Evolutionary conservation across 2,329 filamentous ascomycete genomes (phyloP).

Genomic region (Trichophaea hybrida): DNA sequence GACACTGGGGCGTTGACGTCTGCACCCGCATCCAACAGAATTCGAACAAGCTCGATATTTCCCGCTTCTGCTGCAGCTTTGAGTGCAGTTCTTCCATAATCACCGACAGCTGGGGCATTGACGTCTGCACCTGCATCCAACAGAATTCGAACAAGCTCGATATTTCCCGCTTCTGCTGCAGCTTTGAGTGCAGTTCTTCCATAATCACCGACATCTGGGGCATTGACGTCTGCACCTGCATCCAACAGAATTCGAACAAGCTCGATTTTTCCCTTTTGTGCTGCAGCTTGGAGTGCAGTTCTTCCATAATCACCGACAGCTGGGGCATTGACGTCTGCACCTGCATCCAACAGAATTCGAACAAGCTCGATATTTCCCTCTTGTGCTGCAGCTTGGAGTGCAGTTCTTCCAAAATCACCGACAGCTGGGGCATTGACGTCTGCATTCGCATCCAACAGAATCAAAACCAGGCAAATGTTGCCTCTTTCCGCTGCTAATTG

Average conservation of each 20-base stretch:
- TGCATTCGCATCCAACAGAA: constrained; percentile 5
- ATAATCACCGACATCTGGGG: no score
- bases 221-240: constrained; percentile 16
- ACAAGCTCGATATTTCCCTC: background rate
- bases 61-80: constrained; percentile 17
- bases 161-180: background rate
- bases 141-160: constrained; percentile 1
- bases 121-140: constrained; percentile 6
- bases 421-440: constrained; percentile 1
- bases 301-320: background rate
- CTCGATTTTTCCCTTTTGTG: constrained; percentile 12
- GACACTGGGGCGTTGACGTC: constrained; percentile 1
- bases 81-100: constrained; percentile 11
- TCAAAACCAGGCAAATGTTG: background rate
- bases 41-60: constrained; percentile 14
- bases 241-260: constrained; percentile 20
- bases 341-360: background rate
- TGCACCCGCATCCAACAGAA: constrained; percentile 6
- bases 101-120: background rate
- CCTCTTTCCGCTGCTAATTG: constrained; percentile 1
- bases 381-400: background rate
- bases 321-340: constrained; percentile 8
- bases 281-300: constrained; percentile 21
- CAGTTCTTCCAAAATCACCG: background rate
- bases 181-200: background rate